Base-by-base conservation (phyloP, 345 rosid species). In the Acer saccharum region DNA sequence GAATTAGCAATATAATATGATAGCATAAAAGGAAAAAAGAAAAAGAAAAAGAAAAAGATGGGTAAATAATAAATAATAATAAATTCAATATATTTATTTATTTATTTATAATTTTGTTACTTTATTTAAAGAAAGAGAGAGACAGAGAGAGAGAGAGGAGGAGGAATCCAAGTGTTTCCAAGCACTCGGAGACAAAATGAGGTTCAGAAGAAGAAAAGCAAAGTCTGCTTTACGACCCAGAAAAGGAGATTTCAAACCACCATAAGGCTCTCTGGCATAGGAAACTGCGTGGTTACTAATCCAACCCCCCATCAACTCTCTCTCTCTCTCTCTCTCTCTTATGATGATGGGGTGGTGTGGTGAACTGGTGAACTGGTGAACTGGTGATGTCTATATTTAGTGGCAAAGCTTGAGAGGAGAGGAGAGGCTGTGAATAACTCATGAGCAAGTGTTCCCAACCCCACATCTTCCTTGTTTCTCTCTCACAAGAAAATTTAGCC, bases 171-270 rank as follows among this genome's bases (percentile, higher is more conserved):
- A 78, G 82, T 87, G 79, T 84, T 72, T 86, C 94, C 94, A 90
- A 90, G 88, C 90, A 81, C 90, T 81, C 79, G 65, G 73, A 83
- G 94, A 90, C 92, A 90, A 90, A 88, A 80, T 70, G 87, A 86
- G 86, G 76, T 86, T 88, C 94, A 88, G 94, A 89, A 83, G 81
- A 60, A 84, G 91, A 86, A 89, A 87, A 88, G 89, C 85, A 88
- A 88, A 80, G 65, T 85, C 79, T 87, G 91, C 92, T 89, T 90
- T 90, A 82, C 81, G 90, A 88, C 93, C 86, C 86, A 87, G 90
- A 89, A 90, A 92, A 89, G 86, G 90, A 88, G 84, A 82, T 85
- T 86, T 88, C 90, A 88, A 86, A 86, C 76, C 75, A 79, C 86
- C 79, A 71, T 74, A 85, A 83, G 88, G 83, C 39, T 35, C 39